Base-by-base conservation (phyloP, 306 rosid species). In the Trifolium repens region DNA sequence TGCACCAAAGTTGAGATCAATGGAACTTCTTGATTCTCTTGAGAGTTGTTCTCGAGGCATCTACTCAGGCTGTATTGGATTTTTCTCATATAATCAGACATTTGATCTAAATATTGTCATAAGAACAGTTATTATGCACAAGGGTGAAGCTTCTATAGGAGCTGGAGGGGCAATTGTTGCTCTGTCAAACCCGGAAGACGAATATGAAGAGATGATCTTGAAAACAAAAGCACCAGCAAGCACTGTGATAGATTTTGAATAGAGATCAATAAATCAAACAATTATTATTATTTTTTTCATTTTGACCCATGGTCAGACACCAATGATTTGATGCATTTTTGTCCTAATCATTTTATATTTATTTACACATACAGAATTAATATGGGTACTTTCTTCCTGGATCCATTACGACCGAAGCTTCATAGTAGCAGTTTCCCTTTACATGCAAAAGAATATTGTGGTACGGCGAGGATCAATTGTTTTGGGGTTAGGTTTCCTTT, bases 161-260 rank as follows among this genome's bases (percentile, higher is more conserved):
- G 99, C 97, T n/a, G 99, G 99, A 83, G 99, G 99, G 42, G 99
- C 98, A 65, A 88, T 96, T 71, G 85, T 90, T 75, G 96, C 98
- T 53, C 78, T 90, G 60, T 96, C 98, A 46, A 91, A 90, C 80
- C 93, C 99, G 6, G 87, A 85, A 83, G 97, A 90, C 14, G 99
- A 96, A 74, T 92, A 90, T 14, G 92, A 90, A 47, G 99, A 94
- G 86, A 94, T 94, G 99, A 43, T 92, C 40, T 82, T 94, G 87
- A 94, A 94, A 85, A 80, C 98, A 26, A 72, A 71, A 50, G 97
- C 99, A 73, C 98, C 99, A 8, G 72, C 87, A n/a, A 87, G 80
- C 66, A 93, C 96, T 53, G 86, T 90, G 49, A 49, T 78, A 74
- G 88, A 96, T 69, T 90, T 86, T 77, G 78, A 84, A 1, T 91